Conservation (phyloP, 2,329 filamentous ascomycete species). For the Sarocladium brachiariae region DNA sequence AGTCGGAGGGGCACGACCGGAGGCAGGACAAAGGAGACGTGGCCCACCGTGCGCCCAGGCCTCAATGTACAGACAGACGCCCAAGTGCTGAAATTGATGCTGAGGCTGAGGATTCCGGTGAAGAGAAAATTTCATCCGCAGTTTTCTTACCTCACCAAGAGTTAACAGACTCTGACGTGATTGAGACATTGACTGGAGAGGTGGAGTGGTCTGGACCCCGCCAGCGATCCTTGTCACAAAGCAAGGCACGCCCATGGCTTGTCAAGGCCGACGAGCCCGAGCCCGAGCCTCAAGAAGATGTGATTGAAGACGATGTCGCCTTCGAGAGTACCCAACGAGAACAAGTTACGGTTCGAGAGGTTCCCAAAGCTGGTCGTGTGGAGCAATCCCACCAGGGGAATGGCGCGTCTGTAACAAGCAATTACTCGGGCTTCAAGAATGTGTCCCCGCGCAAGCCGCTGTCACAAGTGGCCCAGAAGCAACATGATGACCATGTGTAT, state of each 20-base stretch:
- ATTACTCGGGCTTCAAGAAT: conserved; percentile 10
- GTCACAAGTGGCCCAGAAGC: conserved; percentile 15
- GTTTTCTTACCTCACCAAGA: conserved; percentile 73
- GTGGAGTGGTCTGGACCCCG: conserved; percentile 38
- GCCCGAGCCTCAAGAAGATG: conserved; percentile 22
- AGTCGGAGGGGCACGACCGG: conserved; percentile 14
- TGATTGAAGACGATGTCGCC: conserved; percentile 15
- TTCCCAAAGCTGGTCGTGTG: background rate
- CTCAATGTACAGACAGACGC: conserved; percentile 27
- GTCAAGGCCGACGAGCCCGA: conserved; percentile 50
- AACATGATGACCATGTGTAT: conserved; percentile 40
- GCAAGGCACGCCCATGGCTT: conserved; percentile 43
- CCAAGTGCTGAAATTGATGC: conserved; percentile 14
- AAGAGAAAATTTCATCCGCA: conserved; percentile 82
- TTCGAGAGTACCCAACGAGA: background rate
- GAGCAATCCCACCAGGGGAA: background rate
- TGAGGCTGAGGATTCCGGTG: conserved; percentile 58
- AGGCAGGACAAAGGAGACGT: too few species aligned
- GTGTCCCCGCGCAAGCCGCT: background rate
- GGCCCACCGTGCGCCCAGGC: too few species aligned
- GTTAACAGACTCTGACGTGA: conserved; percentile 28
- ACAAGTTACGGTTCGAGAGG: background rate
- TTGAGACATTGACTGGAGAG: conserved; percentile 22
- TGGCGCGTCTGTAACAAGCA: conserved; percentile 7
- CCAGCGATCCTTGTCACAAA: conserved; percentile 35